A percentile compares a stretch with the other conserved stretches of the same genome.
These are phyloP conservation scores for Pilobolus umbonatus DNA, from an alignment of 192 early-diverging fungal genomes.

Conservation along the genomic window DNA sequence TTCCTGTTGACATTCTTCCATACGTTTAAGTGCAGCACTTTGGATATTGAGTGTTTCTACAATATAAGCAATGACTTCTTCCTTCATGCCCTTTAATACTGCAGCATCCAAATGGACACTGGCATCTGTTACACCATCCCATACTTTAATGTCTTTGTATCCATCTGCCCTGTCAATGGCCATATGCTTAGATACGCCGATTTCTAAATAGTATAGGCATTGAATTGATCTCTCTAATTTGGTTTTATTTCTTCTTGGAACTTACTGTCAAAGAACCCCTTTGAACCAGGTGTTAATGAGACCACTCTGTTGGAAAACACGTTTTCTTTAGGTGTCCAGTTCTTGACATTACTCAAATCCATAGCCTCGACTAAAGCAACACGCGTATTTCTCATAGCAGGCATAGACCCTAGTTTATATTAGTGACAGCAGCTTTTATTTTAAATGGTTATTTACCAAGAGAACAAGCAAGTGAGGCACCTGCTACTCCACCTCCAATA, in stretches of 20 bases:
- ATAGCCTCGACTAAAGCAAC: constrained; percentile 81
- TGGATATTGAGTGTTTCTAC: constrained; percentile 85
- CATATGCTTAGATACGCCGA: constrained; percentile 66
- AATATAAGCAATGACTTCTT: constrained; percentile 69
- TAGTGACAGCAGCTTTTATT: not conserved
- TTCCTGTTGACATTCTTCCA: constrained; percentile 30
- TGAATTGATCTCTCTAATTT: not conserved
- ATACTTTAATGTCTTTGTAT: constrained; percentile 73
- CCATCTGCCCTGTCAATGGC: constrained; percentile 51
- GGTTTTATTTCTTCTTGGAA: not conserved
- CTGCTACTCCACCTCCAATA: constrained; percentile 87
- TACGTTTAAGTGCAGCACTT: constrained; percentile 53
- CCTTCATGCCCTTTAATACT: constrained; percentile 12
- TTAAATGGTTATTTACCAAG: constrained; percentile 47
- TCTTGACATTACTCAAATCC: constrained; percentile 49
- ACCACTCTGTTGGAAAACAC: constrained; percentile 79
- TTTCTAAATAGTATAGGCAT: constrained; percentile 33
- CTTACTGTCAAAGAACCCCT: constrained; percentile 52
- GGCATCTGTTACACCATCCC: constrained; percentile 69
- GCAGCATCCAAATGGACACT: constrained; percentile 60
- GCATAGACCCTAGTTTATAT: constrained; percentile 8
- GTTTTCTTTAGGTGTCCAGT: constrained; percentile 48
- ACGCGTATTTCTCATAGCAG: constrained; percentile 36
- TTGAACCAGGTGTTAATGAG: constrained; percentile 71
- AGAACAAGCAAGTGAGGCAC: constrained; percentile 77